Base-by-base conservation (phyloP, 352 stramenopile genomes). In the Aphanomyces invadans region DNA sequence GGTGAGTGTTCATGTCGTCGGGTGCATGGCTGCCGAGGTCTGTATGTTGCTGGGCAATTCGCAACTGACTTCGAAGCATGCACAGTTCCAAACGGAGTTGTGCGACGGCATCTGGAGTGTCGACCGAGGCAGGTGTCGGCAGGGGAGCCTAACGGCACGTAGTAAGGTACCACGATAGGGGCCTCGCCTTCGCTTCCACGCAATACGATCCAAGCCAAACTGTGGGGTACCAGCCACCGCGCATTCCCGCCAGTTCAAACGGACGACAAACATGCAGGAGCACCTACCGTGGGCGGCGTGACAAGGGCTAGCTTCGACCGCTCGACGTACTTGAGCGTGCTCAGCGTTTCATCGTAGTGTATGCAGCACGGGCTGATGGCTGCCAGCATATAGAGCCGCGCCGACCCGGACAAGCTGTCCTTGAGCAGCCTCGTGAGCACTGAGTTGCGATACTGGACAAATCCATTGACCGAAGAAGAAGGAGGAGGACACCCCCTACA, bases 381-480 rank as follows among this genome's bases (percentile, higher is more conserved):
- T n/a, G 86, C 88, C n/a, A 96, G 80, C 75, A 96, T 92, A 11
- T 94, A 79, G 0, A 83, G 92, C 38, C 86, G 86, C 28, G 86
- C 78, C 39, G 93, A 90, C 2, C 87, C 84, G 39, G 84, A 86
- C 1, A 96, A 74, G 54, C 78, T 85, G 53, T 92, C 77, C 44
- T 92, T 91, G 25, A 94, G 71, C 38, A 94, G 54, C 2, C 87
- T 70, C 7, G 88, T 97, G 25, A 97, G 73, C 21, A 95, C 79
- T 15, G 85, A 95, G 68, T 97, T 97, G 25, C 89, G 79, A 55
- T 96, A 97, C 1, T 90, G 89, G 17, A 95, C 76, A 68, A 89
- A 95, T 4, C 3, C 48, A 2, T 26, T 38, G 23, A 21, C 59
- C 59, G 19, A 28, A 28, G 21, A 62, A 62, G 29, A 26, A 25